phyloP scores from a whole-genome alignment of 2,329 filamentous ascomycete species.

The Sarocladiaceae sp. region DNA sequence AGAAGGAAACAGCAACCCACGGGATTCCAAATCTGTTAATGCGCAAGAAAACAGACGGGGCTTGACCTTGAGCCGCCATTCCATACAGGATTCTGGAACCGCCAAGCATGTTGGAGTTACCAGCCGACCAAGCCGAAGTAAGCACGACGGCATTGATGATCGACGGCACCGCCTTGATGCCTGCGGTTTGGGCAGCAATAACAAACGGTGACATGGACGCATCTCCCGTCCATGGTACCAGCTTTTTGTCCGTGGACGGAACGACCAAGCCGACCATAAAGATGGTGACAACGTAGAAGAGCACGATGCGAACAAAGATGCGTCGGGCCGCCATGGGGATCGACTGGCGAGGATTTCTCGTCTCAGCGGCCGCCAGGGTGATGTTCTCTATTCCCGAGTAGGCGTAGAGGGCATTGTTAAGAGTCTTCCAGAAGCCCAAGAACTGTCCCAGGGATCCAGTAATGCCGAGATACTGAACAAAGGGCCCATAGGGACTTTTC shows the following conservation, averaged over 20 bases:
- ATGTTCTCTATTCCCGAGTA: slow-evolving; percentile 42
- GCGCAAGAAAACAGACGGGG: slow-evolving; percentile 48
- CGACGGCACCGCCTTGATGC: slow-evolving; percentile 42
- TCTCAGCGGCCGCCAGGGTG: slow-evolving; percentile 26
- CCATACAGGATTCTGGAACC: slow-evolving; percentile 58
- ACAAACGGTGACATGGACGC: slow-evolving; percentile 44
- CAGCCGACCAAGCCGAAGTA: slow-evolving; percentile 16
- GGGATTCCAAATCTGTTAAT: slow-evolving; percentile 53
- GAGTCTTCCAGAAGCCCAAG: slow-evolving; percentile 32
- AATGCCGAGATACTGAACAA: slow-evolving; percentile 38
- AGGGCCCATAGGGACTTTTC: slow-evolving; percentile 41
- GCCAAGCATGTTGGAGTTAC: slow-evolving; percentile 13
- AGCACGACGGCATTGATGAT: slow-evolving; percentile 47
- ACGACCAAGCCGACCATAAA: slow-evolving; percentile 31
- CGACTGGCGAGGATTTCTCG: slow-evolving; percentile 27
- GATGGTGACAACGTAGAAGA: slow-evolving; percentile 29
- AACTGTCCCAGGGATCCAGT: slow-evolving; percentile 46
- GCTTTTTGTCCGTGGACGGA: slow-evolving; percentile 26
- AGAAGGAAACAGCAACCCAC: slow-evolving; percentile 37
- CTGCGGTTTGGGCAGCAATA: slow-evolving; percentile 42
- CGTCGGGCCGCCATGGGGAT: slow-evolving; percentile 27
- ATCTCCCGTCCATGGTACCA: slow-evolving; percentile 32
- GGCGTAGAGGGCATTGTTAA: slow-evolving; percentile 32
- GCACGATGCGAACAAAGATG: slow-evolving; percentile 27
- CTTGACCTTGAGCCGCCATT: slow-evolving; percentile 55